Base-by-base conservation (phyloP, 805 yeast species). In the Yarrowia sp. region DNA sequence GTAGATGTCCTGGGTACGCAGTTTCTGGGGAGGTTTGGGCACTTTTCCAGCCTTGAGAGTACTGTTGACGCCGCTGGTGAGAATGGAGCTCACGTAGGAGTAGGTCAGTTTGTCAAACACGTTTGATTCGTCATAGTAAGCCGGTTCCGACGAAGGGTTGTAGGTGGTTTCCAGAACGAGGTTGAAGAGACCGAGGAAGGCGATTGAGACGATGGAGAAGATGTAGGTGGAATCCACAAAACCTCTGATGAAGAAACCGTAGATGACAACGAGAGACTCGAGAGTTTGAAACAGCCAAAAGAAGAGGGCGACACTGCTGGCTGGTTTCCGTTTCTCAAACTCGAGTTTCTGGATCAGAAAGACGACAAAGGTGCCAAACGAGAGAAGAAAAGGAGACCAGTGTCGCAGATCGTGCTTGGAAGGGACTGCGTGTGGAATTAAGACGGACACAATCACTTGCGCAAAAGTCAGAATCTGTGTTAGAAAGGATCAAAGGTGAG, bases 221-320 rank as follows among this genome's bases (percentile, higher is more conserved):
- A 50, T 19, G 55, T 50, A 50, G 41, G 41, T 32, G 3, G 38
- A n/a, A 3, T 48, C 52, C 14, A 5, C 2, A 9, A 35, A 35
- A 8, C 55, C 41, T 35, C 55, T 4, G n/a, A 50, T 35, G 8
- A 9, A 3, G 8, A 35, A n/a, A 1, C 40, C 40, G 41, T 50
- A 50, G 55, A 50, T 16, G 22, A 35, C 40, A 9, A 50, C 10
- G 14, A n/a, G 14, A 8, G 55, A 50, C 9, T 35, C 41, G 22
- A 50, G 40, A 15, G 40, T n/a, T 15, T 38, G 58, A 11, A 52
- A 16, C 9, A 3, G 22, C 58, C 58, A 52, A 32, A 52, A 52
- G 3, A n/a, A 7, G 8, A 52, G 16, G 10, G 36, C 9, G 5
- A 36, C 43, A 35, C n/a, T 26, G 4, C 40, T 38, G 36, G 58